Percentiles rank a stretch among this genome's conserved stretches.
phyloP scores from a whole-genome alignment of 495 filamentous ascomycete species.

The Parachaetomium inaequale region DNA sequence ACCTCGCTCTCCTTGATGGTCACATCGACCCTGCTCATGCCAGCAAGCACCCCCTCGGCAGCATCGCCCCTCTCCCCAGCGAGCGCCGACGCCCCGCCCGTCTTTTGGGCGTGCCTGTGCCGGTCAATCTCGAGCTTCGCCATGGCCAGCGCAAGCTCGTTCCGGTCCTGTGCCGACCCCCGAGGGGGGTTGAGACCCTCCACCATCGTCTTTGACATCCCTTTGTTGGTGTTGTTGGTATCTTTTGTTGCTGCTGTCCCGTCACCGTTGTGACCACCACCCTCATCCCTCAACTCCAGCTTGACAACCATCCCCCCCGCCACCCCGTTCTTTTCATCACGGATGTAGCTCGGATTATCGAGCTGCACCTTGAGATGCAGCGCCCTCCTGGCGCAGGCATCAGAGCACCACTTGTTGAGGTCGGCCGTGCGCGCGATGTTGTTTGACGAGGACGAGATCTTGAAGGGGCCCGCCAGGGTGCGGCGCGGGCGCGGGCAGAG shows the following conservation, averaged over 20 bases:
- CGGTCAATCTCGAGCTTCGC: slow-evolving; percentile 19
- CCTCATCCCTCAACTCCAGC: slow-evolving; percentile 39
- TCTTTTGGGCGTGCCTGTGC: slow-evolving; percentile 25
- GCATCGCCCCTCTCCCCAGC: slow-evolving; percentile 51
- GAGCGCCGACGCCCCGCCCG: slow-evolving; percentile 42
- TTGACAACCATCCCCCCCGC: slow-evolving; percentile 34
- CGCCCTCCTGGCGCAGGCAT: slow-evolving; percentile 70
- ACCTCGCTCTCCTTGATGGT: slow-evolving; percentile 49
- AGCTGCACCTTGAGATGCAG: slow-evolving; percentile 86
- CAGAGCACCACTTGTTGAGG: slow-evolving; percentile 84
- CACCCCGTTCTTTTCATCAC: neutral
- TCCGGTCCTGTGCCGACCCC: slow-evolving; percentile 12
- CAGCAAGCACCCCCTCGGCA: neutral
- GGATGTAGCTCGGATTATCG: slow-evolving; percentile 35
- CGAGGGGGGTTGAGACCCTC: neutral
- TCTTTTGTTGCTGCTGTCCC: neutral
- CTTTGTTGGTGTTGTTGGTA: too few relatives aligned
- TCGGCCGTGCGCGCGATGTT: slow-evolving; percentile 55
- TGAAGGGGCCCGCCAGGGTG: slow-evolving; percentile 18
- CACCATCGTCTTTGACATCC: too few relatives aligned
- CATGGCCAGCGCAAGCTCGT: slow-evolving; percentile 9
- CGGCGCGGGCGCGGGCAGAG: slow-evolving; percentile 54
- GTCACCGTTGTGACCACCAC: slow-evolving; percentile 19
- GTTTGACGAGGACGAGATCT: slow-evolving; percentile 6
- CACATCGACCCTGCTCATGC: slow-evolving; percentile 29